These are phyloP conservation scores for Rosa persica DNA, from an alignment of 306 rosid genomes.

Conservation along the genomic window DNA sequence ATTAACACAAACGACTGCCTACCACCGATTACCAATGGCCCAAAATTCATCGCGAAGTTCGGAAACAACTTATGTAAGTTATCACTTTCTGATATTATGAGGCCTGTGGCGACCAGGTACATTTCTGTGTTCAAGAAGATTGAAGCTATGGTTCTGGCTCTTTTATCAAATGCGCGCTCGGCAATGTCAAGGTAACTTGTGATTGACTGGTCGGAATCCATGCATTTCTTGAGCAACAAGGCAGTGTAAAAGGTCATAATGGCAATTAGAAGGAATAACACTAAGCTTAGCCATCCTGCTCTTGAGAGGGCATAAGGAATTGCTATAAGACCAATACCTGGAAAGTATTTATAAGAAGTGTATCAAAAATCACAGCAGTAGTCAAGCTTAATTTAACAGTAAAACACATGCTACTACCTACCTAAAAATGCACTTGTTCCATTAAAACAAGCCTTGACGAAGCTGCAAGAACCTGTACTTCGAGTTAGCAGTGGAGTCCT, in stretches of 20 bases:
- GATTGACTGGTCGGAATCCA: constrained; percentile 11
- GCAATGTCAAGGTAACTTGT: constrained; percentile 10
- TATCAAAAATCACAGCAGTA: no score
- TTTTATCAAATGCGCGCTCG: background rate
- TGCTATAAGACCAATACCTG: constrained; percentile 12
- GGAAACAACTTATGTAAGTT: constrained; percentile 9
- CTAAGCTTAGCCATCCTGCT: no score
- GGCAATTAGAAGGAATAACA: background rate
- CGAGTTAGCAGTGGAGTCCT: background rate
- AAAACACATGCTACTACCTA: background rate
- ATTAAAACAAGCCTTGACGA: constrained; percentile 14
- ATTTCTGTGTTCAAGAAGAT: background rate
- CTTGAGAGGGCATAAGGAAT: no score
- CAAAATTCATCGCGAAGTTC: background rate
- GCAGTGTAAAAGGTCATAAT: constrained; percentile 9
- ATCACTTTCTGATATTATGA: constrained; percentile 13
- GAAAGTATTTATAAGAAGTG: background rate
- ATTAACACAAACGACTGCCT: no score
- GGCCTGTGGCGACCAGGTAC: background rate
- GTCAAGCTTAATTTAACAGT: no score
- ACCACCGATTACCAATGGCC: no score
- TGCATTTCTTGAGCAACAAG: constrained; percentile 12
- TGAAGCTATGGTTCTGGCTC: background rate
- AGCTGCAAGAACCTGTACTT: background rate
- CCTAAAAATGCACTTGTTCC: constrained; percentile 19